Evolutionary conservation across 1,284 basidiomycete genomes (phyloP).

Genomic region (Bondarzewia mesenterica): DNA sequence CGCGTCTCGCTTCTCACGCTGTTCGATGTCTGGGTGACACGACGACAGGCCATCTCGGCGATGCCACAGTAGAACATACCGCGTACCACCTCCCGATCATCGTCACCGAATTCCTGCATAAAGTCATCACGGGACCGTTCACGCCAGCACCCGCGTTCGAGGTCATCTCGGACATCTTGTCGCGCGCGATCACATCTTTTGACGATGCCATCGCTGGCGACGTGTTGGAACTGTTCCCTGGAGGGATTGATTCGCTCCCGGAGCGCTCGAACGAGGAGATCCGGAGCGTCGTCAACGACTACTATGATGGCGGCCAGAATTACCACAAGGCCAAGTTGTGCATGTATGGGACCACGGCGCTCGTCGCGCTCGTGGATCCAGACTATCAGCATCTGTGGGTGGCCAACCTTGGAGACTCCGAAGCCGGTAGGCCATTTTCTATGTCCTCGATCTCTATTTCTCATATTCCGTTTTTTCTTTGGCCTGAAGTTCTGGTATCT

Average conservation of each 20-base stretch:
- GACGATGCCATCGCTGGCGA: constrained; percentile 62
- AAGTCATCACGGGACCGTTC: constrained; percentile 18
- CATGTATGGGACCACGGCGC: constrained; percentile 68
- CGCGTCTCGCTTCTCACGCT: not conserved
- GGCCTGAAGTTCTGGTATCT: constrained; percentile 40
- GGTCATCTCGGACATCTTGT: constrained; percentile 45
- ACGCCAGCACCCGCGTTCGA: constrained; percentile 28
- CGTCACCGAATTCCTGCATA: constrained; percentile 45
- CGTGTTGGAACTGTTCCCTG: constrained; percentile 51
- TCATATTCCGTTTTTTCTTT: constrained; percentile 4
- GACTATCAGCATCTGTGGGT: constrained; percentile 59
- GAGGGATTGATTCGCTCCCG: constrained; percentile 40
- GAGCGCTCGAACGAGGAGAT: constrained; percentile 47
- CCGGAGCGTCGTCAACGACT: constrained; percentile 51
- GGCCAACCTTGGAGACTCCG: constrained; percentile 66
- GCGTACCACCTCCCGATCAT: constrained; percentile 62
- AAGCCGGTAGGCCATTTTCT: constrained; percentile 39
- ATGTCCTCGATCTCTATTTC: not conserved
- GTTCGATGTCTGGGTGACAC: not conserved
- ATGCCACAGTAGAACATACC: constrained; percentile 60
- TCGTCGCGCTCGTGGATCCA: constrained; percentile 62
- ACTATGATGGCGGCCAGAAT: constrained; percentile 45
- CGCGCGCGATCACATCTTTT: constrained; percentile 47
- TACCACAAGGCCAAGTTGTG: constrained; percentile 57
- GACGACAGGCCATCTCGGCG: constrained; percentile 52